phyloP scores from a whole-genome alignment of 164 flowering plant genomes.

The Akebia trifoliata region DNA sequence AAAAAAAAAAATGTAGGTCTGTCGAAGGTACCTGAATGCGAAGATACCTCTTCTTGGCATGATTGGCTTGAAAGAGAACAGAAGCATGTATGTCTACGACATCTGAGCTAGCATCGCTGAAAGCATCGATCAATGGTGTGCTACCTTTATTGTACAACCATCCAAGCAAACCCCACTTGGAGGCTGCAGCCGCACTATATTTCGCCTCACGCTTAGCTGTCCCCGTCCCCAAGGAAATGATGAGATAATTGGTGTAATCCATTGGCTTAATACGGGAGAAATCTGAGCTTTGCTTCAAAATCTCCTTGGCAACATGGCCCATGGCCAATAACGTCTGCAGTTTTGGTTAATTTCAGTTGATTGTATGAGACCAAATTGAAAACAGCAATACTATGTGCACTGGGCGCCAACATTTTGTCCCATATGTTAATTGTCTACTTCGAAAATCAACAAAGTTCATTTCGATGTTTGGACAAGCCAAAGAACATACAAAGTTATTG shows the following conservation, averaged over 20 bases:
- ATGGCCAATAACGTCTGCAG: slow-evolving; percentile 40
- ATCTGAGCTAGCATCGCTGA: slow-evolving; percentile 35
- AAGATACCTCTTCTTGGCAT: slow-evolving; percentile 30
- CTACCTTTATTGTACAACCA: slow-evolving; percentile 33
- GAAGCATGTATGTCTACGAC: slow-evolving; percentile 46
- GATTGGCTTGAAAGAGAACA: slow-evolving; percentile 29
- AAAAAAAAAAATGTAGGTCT: background rate
- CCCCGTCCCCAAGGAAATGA: slow-evolving; percentile 48
- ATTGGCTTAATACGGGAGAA: slow-evolving; percentile 18
- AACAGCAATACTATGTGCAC: no score
- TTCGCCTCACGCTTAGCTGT: slow-evolving; percentile 25
- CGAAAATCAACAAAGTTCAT: no score
- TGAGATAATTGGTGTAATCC: slow-evolving; percentile 26
- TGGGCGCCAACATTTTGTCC: no score
- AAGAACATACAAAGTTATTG: no score
- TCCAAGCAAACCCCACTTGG: slow-evolving; percentile 37
- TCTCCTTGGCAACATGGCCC: slow-evolving; percentile 27
- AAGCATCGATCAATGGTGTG: slow-evolving; percentile 33
- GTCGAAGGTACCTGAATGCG: slow-evolving; percentile 34
- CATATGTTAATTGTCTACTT: no score
- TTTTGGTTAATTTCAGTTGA: background rate
- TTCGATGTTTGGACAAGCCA: no score
- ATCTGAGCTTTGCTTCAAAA: slow-evolving; percentile 13
- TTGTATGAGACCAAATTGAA: no score
- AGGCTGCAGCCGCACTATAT: slow-evolving; percentile 30